These are phyloP conservation scores for Fusarium nematophilum DNA, from an alignment of 2,329 filamentous ascomycete genomes.

Conservation along the genomic window DNA sequence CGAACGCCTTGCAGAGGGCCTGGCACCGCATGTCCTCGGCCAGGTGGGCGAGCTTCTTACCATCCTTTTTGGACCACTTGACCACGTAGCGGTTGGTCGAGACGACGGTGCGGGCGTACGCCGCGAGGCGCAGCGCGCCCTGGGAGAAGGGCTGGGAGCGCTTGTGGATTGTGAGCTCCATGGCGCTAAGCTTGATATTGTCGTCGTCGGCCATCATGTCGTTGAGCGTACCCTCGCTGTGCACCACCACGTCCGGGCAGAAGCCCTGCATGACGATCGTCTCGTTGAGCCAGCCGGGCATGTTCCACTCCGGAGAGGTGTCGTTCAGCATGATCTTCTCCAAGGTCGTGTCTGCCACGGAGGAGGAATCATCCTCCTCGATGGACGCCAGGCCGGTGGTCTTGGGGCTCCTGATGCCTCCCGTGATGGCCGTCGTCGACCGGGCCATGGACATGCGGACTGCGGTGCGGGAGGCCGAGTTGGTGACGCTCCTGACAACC, in stretches of 20 bases:
- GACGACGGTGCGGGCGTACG: slow-evolving; percentile 48
- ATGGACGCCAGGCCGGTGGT: slow-evolving; percentile 15
- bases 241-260: slow-evolving; percentile 43
- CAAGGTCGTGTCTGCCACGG: background rate
- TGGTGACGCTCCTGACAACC: slow-evolving; percentile 24
- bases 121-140: slow-evolving; percentile 48
- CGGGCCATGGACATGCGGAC: slow-evolving; percentile 21
- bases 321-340: slow-evolving; percentile 9
- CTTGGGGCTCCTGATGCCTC: background rate
- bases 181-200: slow-evolving; percentile 48
- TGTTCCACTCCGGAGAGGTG: slow-evolving; percentile 6
- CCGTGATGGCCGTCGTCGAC: slow-evolving; percentile 17
- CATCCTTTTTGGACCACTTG: slow-evolving; percentile 46
- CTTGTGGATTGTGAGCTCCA: slow-evolving; percentile 49
- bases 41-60: slow-evolving; percentile 43
- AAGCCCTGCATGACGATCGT: slow-evolving; percentile 35
- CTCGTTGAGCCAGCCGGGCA: slow-evolving; percentile 5
- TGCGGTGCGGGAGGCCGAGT: slow-evolving; percentile 21
- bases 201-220: slow-evolving; percentile 51
- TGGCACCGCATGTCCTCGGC: slow-evolving; percentile 54
- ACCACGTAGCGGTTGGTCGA: slow-evolving; percentile 48
- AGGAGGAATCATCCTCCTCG: slow-evolving; percentile 22
- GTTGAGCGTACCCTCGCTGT: slow-evolving; percentile 45
- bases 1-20: slow-evolving; percentile 54
- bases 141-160: slow-evolving; percentile 43